These are phyloP conservation scores for Cetradonia linearis DNA, from an alignment of 495 filamentous ascomycete genomes.

Conservation along the genomic window DNA sequence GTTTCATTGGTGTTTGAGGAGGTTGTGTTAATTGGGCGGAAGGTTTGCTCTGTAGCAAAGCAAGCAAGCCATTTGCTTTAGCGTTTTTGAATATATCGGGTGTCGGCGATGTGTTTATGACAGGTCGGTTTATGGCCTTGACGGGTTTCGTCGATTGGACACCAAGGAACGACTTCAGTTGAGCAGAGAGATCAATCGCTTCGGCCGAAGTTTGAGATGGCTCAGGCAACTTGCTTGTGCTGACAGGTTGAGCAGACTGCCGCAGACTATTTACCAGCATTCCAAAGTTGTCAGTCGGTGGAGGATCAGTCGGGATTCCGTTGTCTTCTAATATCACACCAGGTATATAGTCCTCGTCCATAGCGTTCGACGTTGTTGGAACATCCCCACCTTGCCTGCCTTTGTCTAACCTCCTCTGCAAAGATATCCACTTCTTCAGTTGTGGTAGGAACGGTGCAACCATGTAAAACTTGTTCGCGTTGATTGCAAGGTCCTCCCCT, in stretches of 20 bases:
- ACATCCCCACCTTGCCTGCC: not conserved
- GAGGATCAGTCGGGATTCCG: not conserved
- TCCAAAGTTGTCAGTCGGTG: conserved; percentile 8
- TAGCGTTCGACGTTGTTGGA: not conserved
- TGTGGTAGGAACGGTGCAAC: conserved; percentile 83
- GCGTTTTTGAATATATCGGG: conserved; percentile 23
- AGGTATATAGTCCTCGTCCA: conserved; percentile 1
- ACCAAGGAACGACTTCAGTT: conserved; percentile 50
- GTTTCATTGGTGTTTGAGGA: conserved; percentile 36
- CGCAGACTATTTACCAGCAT: conserved; percentile 19
- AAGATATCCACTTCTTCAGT: conserved; percentile 81
- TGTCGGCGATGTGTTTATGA: conserved; percentile 18
- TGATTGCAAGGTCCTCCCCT: conserved; percentile 43
- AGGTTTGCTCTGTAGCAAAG: conserved; percentile 40
- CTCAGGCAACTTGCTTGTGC: conserved; percentile 36
- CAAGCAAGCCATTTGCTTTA: conserved; percentile 47
- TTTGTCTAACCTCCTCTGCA: conserved; percentile 61
- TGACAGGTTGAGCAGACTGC: conserved; percentile 15
- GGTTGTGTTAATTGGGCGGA: conserved; percentile 12
- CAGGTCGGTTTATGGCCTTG: conserved; percentile 11
- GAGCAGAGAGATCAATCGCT: conserved; percentile 22
- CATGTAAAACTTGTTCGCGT: conserved; percentile 91
- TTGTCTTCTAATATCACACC: not conserved
- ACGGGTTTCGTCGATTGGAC: conserved; percentile 15
- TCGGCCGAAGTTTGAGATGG: conserved; percentile 24